Percentiles rank a stretch among this genome's conserved stretches.
These are phyloP conservation scores for Stagonosporopsis cucurbitacearum DNA, from an alignment of 2,329 filamentous ascomycete genomes.

Conservation along the genomic window DNA sequence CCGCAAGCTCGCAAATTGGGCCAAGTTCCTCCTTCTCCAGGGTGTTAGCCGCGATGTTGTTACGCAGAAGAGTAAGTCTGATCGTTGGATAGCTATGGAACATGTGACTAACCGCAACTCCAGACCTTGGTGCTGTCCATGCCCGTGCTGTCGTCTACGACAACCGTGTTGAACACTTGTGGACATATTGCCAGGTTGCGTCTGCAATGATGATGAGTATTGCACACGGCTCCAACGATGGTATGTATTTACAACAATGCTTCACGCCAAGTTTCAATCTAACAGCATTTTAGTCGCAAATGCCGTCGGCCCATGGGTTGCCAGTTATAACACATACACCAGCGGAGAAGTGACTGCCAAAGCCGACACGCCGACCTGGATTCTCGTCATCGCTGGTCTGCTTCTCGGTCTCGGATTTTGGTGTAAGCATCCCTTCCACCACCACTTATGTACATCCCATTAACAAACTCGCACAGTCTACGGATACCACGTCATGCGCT, in stretches of 20 bases:
- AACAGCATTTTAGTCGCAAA: slow-evolving; percentile 56
- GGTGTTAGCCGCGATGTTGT: slow-evolving; percentile 52
- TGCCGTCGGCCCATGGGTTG: slow-evolving; percentile 61
- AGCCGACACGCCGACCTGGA: slow-evolving; percentile 64
- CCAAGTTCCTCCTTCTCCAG: slow-evolving; percentile 54
- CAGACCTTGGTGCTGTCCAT: slow-evolving; percentile 47
- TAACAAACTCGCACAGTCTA: not conserved
- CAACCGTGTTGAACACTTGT: slow-evolving; percentile 56
- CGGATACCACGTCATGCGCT: slow-evolving; percentile 63
- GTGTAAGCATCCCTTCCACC: slow-evolving; percentile 58
- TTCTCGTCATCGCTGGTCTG: slow-evolving; percentile 62
- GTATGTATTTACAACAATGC: not conserved
- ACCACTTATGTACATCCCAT: slow-evolving; percentile 27
- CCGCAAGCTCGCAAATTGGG: slow-evolving; percentile 45
- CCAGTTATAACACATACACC: slow-evolving; percentile 67
- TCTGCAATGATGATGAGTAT: slow-evolving; percentile 75
- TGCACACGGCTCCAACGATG: slow-evolving; percentile 72
- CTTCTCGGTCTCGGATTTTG: slow-evolving; percentile 64
- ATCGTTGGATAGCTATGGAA: fast-evolving
- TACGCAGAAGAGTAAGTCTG: slow-evolving; percentile 45
- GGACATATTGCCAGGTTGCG: slow-evolving; percentile 51
- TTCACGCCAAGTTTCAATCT: not conserved
- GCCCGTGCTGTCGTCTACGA: slow-evolving; percentile 53
- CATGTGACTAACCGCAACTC: not conserved
- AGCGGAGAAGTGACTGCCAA: slow-evolving; percentile 55